These are phyloP conservation scores for Neocatenulostroma microsporum DNA, from an alignment of 2,329 filamentous ascomycete genomes.

Conservation along the genomic window DNA sequence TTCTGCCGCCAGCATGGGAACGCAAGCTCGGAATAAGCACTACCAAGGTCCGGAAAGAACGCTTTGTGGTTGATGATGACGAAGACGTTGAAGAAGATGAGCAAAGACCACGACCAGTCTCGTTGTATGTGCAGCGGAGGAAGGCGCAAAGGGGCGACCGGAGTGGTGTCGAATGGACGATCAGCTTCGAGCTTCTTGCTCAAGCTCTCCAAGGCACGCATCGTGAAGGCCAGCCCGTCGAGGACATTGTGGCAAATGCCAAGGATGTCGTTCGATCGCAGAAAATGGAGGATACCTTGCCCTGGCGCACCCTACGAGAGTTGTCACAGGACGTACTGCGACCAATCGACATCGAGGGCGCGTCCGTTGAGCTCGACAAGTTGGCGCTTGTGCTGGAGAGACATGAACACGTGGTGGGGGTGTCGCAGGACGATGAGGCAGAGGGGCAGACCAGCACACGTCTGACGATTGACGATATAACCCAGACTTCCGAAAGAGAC, in stretches of 20 bases:
- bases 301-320: neutral
- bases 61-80: slow-evolving; percentile 16
- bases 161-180: slow-evolving; percentile 3
- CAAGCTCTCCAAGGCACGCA: neutral
- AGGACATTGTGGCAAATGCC: neutral
- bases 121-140: slow-evolving; percentile 2
- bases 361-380: no score
- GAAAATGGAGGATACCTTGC: neutral
- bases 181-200: slow-evolving; percentile 5
- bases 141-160: neutral
- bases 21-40: slow-evolving; percentile 9
- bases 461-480: no score
- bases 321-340: no score
- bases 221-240: neutral
- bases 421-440: no score
- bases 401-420: no score
- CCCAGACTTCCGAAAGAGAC: no score
- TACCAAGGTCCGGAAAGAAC: slow-evolving; percentile 7
- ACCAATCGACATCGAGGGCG: no score
- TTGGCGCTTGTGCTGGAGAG: no score
- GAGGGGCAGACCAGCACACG: neutral
- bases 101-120: neutral
- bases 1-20: slow-evolving; percentile 16
- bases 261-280: neutral
- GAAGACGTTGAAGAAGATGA: neutral